Base-by-base conservation (phyloP, 2,329 filamentous ascomycete genomes). In the Aspergillus clavatus region DNA sequence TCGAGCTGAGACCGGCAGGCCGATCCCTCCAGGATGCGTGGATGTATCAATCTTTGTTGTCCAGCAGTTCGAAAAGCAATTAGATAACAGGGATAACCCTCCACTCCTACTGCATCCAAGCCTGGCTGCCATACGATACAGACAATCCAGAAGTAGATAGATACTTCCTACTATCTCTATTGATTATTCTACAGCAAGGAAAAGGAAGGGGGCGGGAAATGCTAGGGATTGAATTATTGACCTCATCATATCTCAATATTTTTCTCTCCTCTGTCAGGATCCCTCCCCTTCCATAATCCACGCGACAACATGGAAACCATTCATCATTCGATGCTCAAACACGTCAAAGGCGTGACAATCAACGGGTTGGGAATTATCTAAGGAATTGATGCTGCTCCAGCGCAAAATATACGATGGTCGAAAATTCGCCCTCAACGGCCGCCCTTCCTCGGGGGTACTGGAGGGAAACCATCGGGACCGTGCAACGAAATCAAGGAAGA, bases 401-500 rank as follows among this genome's bases (percentile, higher is more conserved):
- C 18, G 31, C 7, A 18, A 21, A 35, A 35, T 8, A 35, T 4
- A 10, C 11, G 19, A 10, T 8, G 10, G 18, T 35, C 19, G 5
- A 16, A 35, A 18, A 11, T 21, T 35, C 18, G 11, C 31, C 31
- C 10, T 5, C 14, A 16, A n/a, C n/a, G n/a, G n/a, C n/a, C n/a
- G n/a, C 18, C 31, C 14, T 18, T 18, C 18, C 12, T 35, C 31
- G 11, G 18, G 16, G 16, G 35, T 40, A 38, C 21, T 47, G 16
- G 16, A 29, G 31, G 39, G 38, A 48, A 45, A 38, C 14, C 10
- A 16, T 33, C 29, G 18, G 18, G n/a, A 18, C 7, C 18, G 7
- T 16, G 3, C 29, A 11, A 46, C 42, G 22, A 46, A 38, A 27
- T 19, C 40, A 33, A 31, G 23, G 29, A 33, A 40, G 14, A 42